Evolutionary conservation across 1,139 yeast species (phyloP).

Genomic region (Suhomyces choctaworum): DNA sequence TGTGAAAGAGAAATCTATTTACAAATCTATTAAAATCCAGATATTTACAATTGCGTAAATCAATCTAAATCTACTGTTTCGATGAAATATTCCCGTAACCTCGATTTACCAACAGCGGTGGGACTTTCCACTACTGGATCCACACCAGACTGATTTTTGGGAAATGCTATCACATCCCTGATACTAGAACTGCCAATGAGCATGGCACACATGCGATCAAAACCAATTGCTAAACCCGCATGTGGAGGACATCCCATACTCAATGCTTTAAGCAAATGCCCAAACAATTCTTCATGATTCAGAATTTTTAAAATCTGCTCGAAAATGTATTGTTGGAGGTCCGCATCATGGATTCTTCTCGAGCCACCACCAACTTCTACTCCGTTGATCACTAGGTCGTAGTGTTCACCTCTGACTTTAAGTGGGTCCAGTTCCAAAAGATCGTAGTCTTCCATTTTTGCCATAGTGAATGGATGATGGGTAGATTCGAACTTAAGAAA

Average conservation of each 20-base stretch:
- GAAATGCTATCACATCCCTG: constrained; percentile 93
- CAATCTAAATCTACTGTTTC: constrained; percentile 12
- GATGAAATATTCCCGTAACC: constrained; percentile 54
- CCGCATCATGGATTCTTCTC: constrained; percentile 86
- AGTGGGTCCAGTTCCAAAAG: constrained; percentile 56
- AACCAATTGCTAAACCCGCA: constrained; percentile 95
- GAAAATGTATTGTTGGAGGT: constrained; percentile 70
- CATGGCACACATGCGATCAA: constrained; percentile 93
- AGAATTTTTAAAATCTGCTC: constrained; percentile 53
- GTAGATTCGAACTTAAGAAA: constrained; percentile 58
- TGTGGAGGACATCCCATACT: constrained; percentile 97
- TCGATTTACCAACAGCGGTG: constrained; percentile 52
- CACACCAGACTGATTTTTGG: constrained; percentile 84
- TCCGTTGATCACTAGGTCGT: constrained; percentile 91
- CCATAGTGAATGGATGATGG: constrained; percentile 98
- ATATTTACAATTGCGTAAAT: constrained; percentile 2
- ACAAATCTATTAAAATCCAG: no score
- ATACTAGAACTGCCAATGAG: constrained; percentile 71
- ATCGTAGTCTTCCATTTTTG: constrained; percentile 65
- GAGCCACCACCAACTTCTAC: constrained; percentile 98
- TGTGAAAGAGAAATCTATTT: no score
- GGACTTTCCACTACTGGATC: constrained; percentile 92
- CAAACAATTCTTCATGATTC: constrained; percentile 68
- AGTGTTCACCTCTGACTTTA: constrained; percentile 84
- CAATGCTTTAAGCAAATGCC: constrained; percentile 80